These are phyloP conservation scores for Borovskyia barvae DNA, from an alignment of 208 protist genomes.

Conservation along the genomic window DNA sequence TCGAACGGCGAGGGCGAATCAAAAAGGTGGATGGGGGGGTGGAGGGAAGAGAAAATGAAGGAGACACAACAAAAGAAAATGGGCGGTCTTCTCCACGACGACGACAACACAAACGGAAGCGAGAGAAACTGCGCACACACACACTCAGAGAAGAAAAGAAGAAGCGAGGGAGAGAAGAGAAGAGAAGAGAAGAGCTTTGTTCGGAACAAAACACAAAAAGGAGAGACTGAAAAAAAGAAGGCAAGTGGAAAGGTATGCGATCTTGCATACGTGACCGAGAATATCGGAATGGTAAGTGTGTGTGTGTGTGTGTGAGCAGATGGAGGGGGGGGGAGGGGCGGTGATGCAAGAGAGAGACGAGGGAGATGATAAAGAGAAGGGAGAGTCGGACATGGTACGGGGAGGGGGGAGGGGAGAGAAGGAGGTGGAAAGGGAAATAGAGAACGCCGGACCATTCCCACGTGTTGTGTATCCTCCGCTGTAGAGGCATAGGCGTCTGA, in stretches of 20 bases:
- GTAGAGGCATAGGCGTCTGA: too few relatives aligned
- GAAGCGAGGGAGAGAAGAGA: slow-evolving; percentile 8
- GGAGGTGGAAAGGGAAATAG: too few relatives aligned
- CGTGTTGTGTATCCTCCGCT: too few relatives aligned
- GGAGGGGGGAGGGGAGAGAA: neutral
- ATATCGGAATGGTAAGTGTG: too few relatives aligned
- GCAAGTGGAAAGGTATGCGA: neutral
- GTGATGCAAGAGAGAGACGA: too few relatives aligned
- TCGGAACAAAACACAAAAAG: neutral
- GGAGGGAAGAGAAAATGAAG: neutral
- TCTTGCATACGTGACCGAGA: too few relatives aligned
- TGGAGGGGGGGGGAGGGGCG: too few relatives aligned
- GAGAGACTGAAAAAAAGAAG: neutral
- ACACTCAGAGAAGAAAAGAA: neutral
- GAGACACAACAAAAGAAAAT: neutral
- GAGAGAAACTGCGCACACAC: neutral
- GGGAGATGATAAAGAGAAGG: neutral
- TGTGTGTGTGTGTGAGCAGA: neutral
- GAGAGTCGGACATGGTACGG: neutral
- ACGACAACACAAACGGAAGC: neutral
- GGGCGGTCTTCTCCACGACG: too few relatives aligned
- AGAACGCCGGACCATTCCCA: too few relatives aligned
- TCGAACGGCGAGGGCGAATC: neutral
- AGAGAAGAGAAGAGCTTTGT: slow-evolving; percentile 4
- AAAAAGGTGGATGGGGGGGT: neutral